Evolutionary conservation across 1,284 basidiomycete genomes (phyloP).

Genomic region (Sporisorium exsertum): DNA sequence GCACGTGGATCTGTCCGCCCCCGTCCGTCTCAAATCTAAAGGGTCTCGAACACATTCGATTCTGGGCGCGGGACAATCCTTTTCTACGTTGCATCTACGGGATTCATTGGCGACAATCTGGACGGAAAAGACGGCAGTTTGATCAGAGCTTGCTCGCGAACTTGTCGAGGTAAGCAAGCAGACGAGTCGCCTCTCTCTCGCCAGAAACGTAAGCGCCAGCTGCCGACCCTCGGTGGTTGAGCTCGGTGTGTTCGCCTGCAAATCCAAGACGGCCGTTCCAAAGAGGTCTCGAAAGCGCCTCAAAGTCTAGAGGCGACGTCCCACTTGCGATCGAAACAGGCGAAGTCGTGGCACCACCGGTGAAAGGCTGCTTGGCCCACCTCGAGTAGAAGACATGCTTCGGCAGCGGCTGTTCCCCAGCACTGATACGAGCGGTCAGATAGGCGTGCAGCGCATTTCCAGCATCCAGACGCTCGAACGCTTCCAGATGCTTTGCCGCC

Average conservation of each 20-base stretch:
- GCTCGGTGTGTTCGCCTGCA: constrained; percentile 73
- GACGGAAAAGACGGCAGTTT: background rate
- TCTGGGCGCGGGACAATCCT: background rate
- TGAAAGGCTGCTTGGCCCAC: constrained; percentile 72
- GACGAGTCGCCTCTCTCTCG: constrained; percentile 69
- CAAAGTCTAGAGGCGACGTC: constrained; percentile 72
- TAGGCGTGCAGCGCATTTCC: constrained; percentile 63
- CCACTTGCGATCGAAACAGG: constrained; percentile 68
- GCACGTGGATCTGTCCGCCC: too few species aligned
- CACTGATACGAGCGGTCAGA: constrained; percentile 49
- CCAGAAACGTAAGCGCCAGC: constrained; percentile 72
- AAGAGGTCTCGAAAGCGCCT: constrained; percentile 70
- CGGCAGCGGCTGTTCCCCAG: constrained; percentile 15
- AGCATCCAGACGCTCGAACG: constrained; percentile 56
- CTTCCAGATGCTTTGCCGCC: constrained; percentile 62
- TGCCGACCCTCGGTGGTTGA: constrained; percentile 71
- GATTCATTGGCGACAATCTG: background rate
- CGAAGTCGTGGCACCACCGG: constrained; percentile 72
- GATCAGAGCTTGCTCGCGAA: constrained; percentile 36
- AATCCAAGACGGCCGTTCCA: constrained; percentile 72
- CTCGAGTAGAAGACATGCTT: constrained; percentile 58
- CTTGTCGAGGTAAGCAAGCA: constrained; percentile 48
- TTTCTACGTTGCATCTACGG: background rate
- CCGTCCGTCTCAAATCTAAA: too few species aligned
- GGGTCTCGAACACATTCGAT: too few species aligned